Evolutionary conservation across 2,329 filamentous ascomycete species (phyloP).

Genomic region (Penicillium sp.): DNA sequence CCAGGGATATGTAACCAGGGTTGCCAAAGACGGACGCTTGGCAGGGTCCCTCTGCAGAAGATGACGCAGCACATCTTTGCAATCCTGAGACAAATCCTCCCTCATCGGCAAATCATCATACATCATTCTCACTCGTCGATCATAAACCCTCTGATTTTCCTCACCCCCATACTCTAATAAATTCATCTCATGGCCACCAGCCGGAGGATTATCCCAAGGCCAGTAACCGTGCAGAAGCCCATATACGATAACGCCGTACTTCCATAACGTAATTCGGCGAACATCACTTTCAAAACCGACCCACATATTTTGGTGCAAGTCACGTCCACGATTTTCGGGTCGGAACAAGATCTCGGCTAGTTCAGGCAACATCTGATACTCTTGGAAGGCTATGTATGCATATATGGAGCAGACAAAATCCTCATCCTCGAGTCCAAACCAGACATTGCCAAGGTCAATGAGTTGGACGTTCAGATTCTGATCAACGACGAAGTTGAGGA

Average conservation of each 20-base stretch:
- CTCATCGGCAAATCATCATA: constrained; percentile 27
- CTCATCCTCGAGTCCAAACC: constrained; percentile 15
- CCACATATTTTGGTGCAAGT: background rate
- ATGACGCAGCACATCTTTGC: constrained; percentile 27
- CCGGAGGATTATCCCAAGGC: constrained; percentile 30
- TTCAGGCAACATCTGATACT: constrained; percentile 30
- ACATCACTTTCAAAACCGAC: constrained; percentile 15
- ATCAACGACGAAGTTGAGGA: constrained; percentile 32
- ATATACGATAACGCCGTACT: constrained; percentile 28
- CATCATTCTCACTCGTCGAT: constrained; percentile 25
- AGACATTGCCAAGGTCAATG: constrained; percentile 28
- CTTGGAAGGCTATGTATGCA: constrained; percentile 21
- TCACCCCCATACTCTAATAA: background rate
- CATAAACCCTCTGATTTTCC: background rate
- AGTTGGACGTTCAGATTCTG: constrained; percentile 26
- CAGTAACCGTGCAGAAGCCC: constrained; percentile 34
- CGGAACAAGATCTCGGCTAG: constrained; percentile 12
- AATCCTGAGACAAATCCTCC: constrained; percentile 32
- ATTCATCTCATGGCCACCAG: constrained; percentile 4
- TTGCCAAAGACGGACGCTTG: constrained; percentile 24
- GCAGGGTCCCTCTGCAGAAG: constrained; percentile 24
- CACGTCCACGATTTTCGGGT: constrained; percentile 3
- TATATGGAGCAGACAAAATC: constrained; percentile 2
- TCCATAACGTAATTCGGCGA: constrained; percentile 25
- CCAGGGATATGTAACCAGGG: constrained; percentile 28